Percentiles rank a stretch among this genome's conserved stretches.
These are phyloP conservation scores for Xanthoconium purpureum DNA, from an alignment of 768 basidiomycete genomes.

Conservation along the genomic window DNA sequence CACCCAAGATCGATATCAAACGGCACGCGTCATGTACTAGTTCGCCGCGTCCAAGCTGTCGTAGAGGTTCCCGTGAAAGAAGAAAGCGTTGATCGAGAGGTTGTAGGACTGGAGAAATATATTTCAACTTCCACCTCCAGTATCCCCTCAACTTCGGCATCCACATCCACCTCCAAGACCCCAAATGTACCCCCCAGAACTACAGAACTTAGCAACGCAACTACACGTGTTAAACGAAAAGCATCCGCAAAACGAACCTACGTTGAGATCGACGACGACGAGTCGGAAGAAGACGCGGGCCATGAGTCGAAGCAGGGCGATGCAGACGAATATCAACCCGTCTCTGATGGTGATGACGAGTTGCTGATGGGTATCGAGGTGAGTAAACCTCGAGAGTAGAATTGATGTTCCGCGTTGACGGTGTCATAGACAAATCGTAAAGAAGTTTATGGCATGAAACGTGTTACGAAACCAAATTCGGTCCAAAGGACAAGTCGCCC, in stretches of 20 bases:
- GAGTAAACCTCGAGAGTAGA: conserved; percentile 8
- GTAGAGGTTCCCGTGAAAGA: conserved; percentile 60
- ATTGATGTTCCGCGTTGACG: background rate
- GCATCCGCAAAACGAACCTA: conserved; percentile 24
- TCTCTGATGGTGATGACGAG: conserved; percentile 54
- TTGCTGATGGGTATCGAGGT: conserved; percentile 63
- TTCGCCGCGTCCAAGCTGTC: conserved; percentile 63
- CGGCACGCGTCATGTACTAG: conserved; percentile 32
- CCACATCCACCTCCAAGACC: conserved; percentile 8
- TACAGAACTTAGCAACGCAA: background rate
- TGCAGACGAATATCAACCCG: conserved; percentile 12
- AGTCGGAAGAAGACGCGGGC: conserved; percentile 17
- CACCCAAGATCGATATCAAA: conserved; percentile 12
- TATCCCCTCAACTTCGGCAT: conserved; percentile 6
- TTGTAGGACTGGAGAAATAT: background rate
- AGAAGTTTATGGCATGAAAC: conserved; percentile 34
- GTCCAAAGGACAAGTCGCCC: conserved; percentile 6
- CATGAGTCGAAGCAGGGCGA: conserved; percentile 12
- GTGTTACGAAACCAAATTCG: conserved; percentile 12
- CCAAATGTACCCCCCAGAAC: conserved; percentile 8
- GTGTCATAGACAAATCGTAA: conserved; percentile 39
- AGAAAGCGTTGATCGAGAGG: conserved; percentile 51
- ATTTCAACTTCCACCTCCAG: conserved; percentile 15
- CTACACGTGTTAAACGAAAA: conserved; percentile 21
- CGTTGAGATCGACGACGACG: conserved; percentile 33